Percentiles rank a stretch among this genome's conserved stretches.
These are phyloP conservation scores for Termitomyces sp. DNA, from an alignment of 768 basidiomycete species.

Conservation along the genomic window DNA sequence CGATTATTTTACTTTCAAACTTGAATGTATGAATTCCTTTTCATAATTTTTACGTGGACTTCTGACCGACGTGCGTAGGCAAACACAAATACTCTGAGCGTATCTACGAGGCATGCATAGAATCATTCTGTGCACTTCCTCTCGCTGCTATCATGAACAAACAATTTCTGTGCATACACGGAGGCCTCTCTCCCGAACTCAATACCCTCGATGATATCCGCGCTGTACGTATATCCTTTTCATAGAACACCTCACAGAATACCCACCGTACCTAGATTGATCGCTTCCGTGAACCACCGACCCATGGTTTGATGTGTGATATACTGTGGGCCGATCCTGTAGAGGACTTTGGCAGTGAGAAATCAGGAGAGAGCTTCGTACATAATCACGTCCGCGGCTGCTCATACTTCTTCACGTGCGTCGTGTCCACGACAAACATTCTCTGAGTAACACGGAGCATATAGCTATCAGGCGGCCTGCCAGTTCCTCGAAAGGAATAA, in stretches of 20 bases:
- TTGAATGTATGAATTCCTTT: conserved; percentile 71
- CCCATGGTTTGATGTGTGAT: conserved; percentile 97
- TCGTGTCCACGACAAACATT: background rate
- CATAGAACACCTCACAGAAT: background rate
- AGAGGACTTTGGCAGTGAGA: conserved; percentile 96
- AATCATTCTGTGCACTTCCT: conserved; percentile 92
- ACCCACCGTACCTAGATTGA: conserved; percentile 58
- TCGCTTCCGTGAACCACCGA: conserved; percentile 97
- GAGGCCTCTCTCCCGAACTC: conserved; percentile 92
- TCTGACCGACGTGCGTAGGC: conserved; percentile 42
- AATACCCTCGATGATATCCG: conserved; percentile 95
- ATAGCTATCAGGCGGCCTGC: conserved; percentile 92
- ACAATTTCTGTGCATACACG: conserved; percentile 98
- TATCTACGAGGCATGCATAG: conserved; percentile 97
- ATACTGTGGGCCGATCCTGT: conserved; percentile 98
- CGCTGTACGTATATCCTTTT: conserved; percentile 44
- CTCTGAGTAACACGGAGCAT: conserved; percentile 6
- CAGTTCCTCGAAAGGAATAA: conserved; percentile 97
- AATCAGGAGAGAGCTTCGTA: conserved; percentile 82
- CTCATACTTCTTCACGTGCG: conserved; percentile 81
- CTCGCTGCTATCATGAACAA: conserved; percentile 99
- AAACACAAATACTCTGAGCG: conserved; percentile 98
- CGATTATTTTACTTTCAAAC: conserved; percentile 98
- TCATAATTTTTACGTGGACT: background rate
- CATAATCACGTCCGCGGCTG: conserved; percentile 98